Base-by-base conservation (phyloP, 768 basidiomycete genomes). In the Boletus coccyginus region DNA sequence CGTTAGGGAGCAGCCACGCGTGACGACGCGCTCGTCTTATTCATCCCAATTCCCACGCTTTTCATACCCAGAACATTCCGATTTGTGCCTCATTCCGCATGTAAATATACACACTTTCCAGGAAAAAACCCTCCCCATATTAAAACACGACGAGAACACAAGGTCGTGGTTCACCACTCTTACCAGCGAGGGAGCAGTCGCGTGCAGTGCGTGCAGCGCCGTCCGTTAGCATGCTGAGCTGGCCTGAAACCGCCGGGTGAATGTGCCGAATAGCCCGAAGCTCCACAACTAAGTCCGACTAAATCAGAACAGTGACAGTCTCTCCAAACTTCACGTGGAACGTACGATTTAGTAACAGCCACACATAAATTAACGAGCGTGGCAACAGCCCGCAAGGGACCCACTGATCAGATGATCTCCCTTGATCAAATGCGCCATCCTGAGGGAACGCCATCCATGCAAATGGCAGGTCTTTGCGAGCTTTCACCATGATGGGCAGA, bases 11-110 rank as follows among this genome's bases (percentile, higher is more conserved):
- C 58, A 61, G 46, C 57, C 71, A 65, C 70, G 59, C 70, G 70
- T 68, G 70, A 69, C 69, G 69, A 73, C 70, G 71, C 70, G 70
- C 70, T 70, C 64, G 61, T 59, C 71, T 71, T 73, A 71, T 66
- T 71, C 70, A 71, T 71, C 68, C 60, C 27, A 21, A 60, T 73
- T 71, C 70, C 66, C 70, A 73, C 70, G 66, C 52, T 55, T 52
- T 53, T 56, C 66, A 62, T 59, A 60, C 61, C 69, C 64, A 67
- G 50, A 64, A 54, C 27, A 19, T 56, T 56, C 62, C 62, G 55
- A 57, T 53, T 56, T 50, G 57, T 68, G 56, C 57, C 66, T 59
- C 53, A 48, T 46, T 62, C 44, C 38, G 56, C 57, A 52, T 42
- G 48, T 43, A 60, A 64, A 57, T 60, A 41, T 48, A 58, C 46